These are phyloP conservation scores for Chenopodium formosanum DNA, from an alignment of 148 eudicot genomes.

Conservation along the genomic window DNA sequence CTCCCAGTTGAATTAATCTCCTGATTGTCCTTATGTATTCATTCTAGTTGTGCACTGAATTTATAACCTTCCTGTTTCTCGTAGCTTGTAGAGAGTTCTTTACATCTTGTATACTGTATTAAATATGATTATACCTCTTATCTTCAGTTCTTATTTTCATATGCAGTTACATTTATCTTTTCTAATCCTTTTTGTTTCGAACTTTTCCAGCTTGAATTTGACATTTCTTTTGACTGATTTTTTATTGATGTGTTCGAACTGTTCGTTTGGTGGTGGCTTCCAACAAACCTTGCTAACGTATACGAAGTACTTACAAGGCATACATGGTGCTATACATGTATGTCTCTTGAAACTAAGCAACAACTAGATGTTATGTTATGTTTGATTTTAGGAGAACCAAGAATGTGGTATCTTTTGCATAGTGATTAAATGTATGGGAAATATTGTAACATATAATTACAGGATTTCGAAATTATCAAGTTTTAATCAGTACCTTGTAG, in stretches of 20 bases:
- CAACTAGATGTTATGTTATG: no score
- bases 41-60: constrained; percentile 13
- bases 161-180: neutral
- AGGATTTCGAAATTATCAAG: neutral
- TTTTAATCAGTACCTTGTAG: neutral
- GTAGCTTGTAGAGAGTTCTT: neutral
- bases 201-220: neutral
- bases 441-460: no score
- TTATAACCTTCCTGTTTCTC: neutral
- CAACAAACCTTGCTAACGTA: neutral
- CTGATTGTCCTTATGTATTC: constrained; percentile 3
- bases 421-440: no score
- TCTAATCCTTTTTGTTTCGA: neutral
- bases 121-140: neutral
- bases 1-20: constrained; percentile 15
- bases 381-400: no score
- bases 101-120: neutral
- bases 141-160: neutral
- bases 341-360: no score
- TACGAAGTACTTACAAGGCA: no score
- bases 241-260: neutral
- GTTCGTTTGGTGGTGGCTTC: neutral
- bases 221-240: neutral
- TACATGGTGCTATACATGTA: no score
- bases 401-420: no score